Evolutionary conservation across 306 rosid species (phyloP), one percentile per base, ranked within the genome.

Genomic region (Rosa multiflora): DNA sequence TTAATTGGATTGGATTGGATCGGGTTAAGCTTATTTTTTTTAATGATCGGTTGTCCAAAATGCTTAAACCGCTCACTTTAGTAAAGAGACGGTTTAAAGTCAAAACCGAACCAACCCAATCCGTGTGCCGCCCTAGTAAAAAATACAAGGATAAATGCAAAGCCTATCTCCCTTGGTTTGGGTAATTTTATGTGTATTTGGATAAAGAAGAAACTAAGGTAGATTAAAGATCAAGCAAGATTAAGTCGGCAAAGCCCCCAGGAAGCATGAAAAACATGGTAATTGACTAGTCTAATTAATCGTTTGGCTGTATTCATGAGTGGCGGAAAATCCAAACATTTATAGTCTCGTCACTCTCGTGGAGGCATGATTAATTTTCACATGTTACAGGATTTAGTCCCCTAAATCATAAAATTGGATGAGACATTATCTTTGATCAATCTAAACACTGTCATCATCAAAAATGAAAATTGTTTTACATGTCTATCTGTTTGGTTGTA

Each of bases 291-390:
- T 29, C 53, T 56, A 58, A 17, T 75, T 70, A 10, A 18, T 5
- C 32, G 11, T 23, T 70, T 20, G 47, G 87, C 76, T 47, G 77
- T 32, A 70, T 39, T 43, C 70, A 73, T 20, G 76, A 84, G 80
- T 80, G 77, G 74, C 74, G 80, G 77, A 73, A 73, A 80, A 77
- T 84, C 64, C 72, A 80, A 77, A 58, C 74, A 14, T 72, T 68
- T 52, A 47, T 51, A 58, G 20, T 13, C 81, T 70, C 26, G 26
- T 26, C 26, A 26, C 26, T 26, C 26, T 26, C 37, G 62, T 72
- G 78, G 59, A 71, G 6, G 7, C 52, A 55, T 32, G 58, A 64
- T 63, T 49, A 26, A 23, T 18, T 32, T 56, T 23, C 20, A 52
- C 73, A 56, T 42, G 35, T 40, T 2, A 43, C 4, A 13, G 10